Evolutionary conservation across 2,329 filamentous ascomycete species (phyloP).

Genomic region (Byssochlamys sp.): DNA sequence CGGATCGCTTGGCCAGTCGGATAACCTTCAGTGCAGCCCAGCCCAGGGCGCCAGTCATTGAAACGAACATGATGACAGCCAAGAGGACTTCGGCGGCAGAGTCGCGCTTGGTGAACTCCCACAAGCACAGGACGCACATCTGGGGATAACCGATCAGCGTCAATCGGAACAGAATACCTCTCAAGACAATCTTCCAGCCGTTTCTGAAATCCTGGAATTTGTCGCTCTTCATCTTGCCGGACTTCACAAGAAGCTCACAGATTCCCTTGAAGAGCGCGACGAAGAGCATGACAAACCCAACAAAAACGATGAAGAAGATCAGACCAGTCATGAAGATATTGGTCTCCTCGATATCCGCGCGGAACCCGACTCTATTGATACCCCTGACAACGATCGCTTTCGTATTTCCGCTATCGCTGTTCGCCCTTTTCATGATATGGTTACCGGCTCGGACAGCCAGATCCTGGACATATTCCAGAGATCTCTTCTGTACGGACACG

Average conservation of each 20-base stretch:
- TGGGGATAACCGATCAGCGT: constrained; percentile 85
- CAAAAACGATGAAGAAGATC: constrained; percentile 78
- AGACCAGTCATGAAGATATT: constrained; percentile 91
- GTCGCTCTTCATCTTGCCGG: constrained; percentile 69
- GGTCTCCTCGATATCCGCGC: constrained; percentile 71
- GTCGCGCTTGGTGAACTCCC: constrained; percentile 82
- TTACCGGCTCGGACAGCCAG: constrained; percentile 23
- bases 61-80: constrained; percentile 79
- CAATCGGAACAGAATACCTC: constrained; percentile 86
- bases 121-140: constrained; percentile 80
- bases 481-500: constrained; percentile 69
- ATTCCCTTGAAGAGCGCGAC: constrained; percentile 72
- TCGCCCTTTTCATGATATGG: constrained; percentile 46
- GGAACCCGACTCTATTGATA: constrained; percentile 82
- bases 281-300: constrained; percentile 61
- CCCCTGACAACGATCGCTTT: constrained; percentile 55
- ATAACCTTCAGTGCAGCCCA: constrained; percentile 90
- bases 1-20: constrained; percentile 75
- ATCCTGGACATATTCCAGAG: constrained; percentile 30
- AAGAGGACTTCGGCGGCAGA: constrained; percentile 78
- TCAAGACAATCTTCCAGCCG: constrained; percentile 83
- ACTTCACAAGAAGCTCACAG: constrained; percentile 65
- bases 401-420: constrained; percentile 45
- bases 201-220: constrained; percentile 90
- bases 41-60: constrained; percentile 63